Percentiles rank a stretch among this genome's conserved stretches.
Conservation (phyloP, 805 yeast species). For the Yarrowia deformans region DNA sequence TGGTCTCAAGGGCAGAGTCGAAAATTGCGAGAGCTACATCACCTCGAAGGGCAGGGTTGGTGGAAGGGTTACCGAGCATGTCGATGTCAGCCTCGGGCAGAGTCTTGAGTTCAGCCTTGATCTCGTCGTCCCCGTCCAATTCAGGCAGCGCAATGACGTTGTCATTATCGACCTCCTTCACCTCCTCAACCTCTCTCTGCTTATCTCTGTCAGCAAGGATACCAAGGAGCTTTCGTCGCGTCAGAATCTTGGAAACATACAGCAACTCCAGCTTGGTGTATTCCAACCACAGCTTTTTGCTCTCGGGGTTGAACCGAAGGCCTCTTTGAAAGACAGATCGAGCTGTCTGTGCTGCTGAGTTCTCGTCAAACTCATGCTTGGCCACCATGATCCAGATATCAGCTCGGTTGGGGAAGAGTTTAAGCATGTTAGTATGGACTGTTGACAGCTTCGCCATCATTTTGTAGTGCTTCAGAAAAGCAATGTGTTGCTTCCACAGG, state of each 20-base stretch:
- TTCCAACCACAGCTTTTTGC: conserved; percentile 76
- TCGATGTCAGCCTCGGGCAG: conserved; percentile 88
- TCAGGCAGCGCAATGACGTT: conserved; percentile 57
- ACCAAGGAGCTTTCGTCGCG: conserved; percentile 83
- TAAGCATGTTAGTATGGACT: conserved; percentile 77
- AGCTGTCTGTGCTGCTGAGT: conserved; percentile 88
- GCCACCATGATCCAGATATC: conserved; percentile 96
- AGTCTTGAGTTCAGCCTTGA: conserved; percentile 62
- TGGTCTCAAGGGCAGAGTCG: conserved; percentile 62
- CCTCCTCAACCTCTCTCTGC: conserved; percentile 56
- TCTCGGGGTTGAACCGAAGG: conserved; percentile 80
- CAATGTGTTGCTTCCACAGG: conserved; percentile 80
- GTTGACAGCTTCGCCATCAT: conserved; percentile 52
- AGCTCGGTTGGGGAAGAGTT: conserved; percentile 88
- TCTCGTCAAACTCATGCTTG: conserved; percentile 86
- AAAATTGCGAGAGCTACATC: conserved; percentile 74
- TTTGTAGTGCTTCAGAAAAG: conserved; percentile 54
- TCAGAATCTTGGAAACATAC: conserved; percentile 80
- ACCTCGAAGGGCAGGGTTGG: conserved; percentile 79
- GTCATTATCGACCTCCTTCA: conserved; percentile 47
- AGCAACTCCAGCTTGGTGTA: conserved; percentile 88
- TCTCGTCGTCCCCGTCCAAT: conserved; percentile 58
- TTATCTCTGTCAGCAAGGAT: conserved; percentile 67
- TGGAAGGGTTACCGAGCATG: conserved; percentile 84
- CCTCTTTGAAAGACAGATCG: conserved; percentile 85